Base-by-base conservation (phyloP, 1,284 basidiomycete species). In the Rhodotorula glutinis region DNA sequence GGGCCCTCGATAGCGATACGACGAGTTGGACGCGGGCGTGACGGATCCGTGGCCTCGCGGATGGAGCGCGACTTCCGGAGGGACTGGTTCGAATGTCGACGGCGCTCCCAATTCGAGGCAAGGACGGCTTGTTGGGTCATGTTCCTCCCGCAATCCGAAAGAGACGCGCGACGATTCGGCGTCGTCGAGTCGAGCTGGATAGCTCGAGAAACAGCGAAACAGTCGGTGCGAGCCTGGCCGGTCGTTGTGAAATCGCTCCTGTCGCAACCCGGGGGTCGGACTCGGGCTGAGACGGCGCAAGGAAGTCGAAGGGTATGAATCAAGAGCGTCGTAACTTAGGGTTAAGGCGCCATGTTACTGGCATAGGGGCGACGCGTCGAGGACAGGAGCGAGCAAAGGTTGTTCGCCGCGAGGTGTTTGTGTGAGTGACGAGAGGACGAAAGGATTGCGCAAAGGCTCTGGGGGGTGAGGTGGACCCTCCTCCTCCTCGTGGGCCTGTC, bases 311-410 rank as follows among this genome's bases (percentile, higher is more conserved):
- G n/a, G n/a, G 33, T 38, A 7, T 38, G 33, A 11, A 38, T 38
- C 11, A 25, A 19, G 46, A 44, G 25, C 53, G 8, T n/a, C 40
- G 63, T 41, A 59, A 46, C 63, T 64, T 64, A 64, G 63, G 60
- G 63, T 64, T 64, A 64, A 57, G 49, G 63, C 57, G 51, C 57
- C 57, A 33, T 19, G 17, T 25, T 0, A 41, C 23, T 25, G 44
- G 47, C 40, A 27, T 27, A 29, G 63, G 62, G 63, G 63, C 63
- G 63, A 64, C 63, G 63, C 63, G 63, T 29, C 63, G 41, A 59
- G 62, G 46, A 52, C 9, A 53, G 57, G 25, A 16, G 9, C n/a
- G 25, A 11, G 25, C 25, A 17, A 25, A n/a, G 49, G 16, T 14
- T 27, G n/a, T 51, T 49, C 23, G 21, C 14, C 14, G 49, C 25